Percentiles rank a stretch among this genome's conserved stretches.
These are phyloP conservation scores for Saitozyma podzolica DNA, from an alignment of 768 basidiomycete species.

Conservation along the genomic window DNA sequence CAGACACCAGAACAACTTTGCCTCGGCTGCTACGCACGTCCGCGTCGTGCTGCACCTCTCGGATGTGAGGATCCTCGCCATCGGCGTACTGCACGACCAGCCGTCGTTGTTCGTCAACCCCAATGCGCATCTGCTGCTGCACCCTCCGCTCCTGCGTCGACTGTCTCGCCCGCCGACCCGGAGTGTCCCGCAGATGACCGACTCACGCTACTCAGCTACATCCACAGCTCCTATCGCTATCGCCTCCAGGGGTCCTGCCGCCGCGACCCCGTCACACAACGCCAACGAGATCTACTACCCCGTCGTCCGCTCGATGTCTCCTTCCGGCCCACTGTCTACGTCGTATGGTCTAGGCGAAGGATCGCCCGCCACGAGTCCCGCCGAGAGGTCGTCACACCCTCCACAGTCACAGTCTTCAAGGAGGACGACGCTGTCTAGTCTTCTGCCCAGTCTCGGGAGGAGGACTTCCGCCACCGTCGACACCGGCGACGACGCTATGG, in stretches of 20 bases:
- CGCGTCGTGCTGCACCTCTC: constrained; percentile 41
- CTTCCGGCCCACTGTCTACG: constrained; percentile 24
- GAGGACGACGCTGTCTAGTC: not conserved
- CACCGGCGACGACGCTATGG: not conserved
- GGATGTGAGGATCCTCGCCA: constrained; percentile 44
- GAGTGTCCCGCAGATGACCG: not conserved
- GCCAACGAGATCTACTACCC: constrained; percentile 39
- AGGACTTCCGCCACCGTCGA: not conserved
- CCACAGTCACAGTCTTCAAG: too few species aligned
- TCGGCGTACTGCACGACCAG: constrained; percentile 38
- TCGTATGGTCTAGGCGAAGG: constrained; percentile 16
- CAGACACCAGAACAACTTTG: constrained; percentile 48
- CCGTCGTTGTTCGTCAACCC: constrained; percentile 47
- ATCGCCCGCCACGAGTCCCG: not conserved
- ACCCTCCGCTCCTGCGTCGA: constrained; percentile 41
- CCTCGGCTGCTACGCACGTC: constrained; percentile 35
- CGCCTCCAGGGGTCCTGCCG: not conserved
- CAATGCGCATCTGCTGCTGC: constrained; percentile 47
- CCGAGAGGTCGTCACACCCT: too few species aligned
- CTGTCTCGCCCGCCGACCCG: not conserved
- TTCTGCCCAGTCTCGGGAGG: not conserved
- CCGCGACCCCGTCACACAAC: constrained; percentile 4
- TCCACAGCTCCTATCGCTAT: too few species aligned
- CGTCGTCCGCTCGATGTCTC: constrained; percentile 25
- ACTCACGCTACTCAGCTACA: too few species aligned